Percentiles rank a stretch among this genome's conserved stretches.
Evolutionary conservation across 805 yeast species (phyloP).

Genomic region (Grigorovia jiainica): DNA sequence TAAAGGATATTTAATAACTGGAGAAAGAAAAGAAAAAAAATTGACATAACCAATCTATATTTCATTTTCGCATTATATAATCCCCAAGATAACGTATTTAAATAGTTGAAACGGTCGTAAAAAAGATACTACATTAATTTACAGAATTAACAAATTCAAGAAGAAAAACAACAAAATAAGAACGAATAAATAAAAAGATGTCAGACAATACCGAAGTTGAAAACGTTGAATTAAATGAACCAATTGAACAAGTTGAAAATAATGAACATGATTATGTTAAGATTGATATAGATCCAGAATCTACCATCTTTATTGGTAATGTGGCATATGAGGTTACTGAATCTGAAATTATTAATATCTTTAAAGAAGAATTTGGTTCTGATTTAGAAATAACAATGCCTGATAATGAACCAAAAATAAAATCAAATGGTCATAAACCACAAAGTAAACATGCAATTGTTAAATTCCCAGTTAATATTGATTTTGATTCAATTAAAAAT

Average conservation of each 20-base stretch:
- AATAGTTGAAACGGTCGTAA: too few species aligned
- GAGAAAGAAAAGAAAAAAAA: too few species aligned
- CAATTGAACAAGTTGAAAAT: neutral
- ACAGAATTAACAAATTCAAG: too few species aligned
- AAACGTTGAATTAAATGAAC: neutral
- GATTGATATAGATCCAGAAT: conserved; percentile 22
- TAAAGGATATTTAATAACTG: too few species aligned
- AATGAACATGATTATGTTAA: neutral
- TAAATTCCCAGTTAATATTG: conserved; percentile 24
- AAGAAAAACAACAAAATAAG: too few species aligned
- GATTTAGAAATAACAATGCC: conserved; percentile 25
- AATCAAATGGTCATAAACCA: conserved; percentile 15
- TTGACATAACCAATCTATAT: too few species aligned
- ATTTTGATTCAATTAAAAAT: conserved; percentile 22
- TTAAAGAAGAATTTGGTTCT: conserved; percentile 19
- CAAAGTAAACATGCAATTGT: conserved; percentile 27
- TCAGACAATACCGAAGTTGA: neutral
- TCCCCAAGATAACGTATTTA: too few species aligned
- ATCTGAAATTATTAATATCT: conserved; percentile 21
- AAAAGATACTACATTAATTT: too few species aligned
- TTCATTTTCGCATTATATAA: too few species aligned
- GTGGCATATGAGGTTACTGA: conserved; percentile 23
- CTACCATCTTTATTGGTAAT: conserved; percentile 27
- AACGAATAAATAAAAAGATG: neutral
- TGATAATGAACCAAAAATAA: conserved; percentile 11